Base-by-base conservation (phyloP, 2,329 filamentous ascomycete species). In the Colletotrichum viniferum region DNA sequence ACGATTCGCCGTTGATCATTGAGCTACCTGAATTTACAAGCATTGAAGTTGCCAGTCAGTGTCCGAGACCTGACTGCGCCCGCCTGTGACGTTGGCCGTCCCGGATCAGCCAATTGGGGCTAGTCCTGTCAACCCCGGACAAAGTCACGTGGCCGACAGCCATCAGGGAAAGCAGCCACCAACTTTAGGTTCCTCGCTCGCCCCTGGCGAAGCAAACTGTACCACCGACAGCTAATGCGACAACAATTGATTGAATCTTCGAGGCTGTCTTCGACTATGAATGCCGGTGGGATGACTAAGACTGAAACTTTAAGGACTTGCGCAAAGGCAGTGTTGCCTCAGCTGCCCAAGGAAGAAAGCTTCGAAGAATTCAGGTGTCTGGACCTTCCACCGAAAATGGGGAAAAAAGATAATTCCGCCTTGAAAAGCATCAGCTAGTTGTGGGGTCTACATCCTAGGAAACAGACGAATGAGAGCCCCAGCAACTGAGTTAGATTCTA, bases 11-110 rank as follows among this genome's bases (percentile, higher is more conserved):
- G 36, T 52, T 43, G 34, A 64, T 65, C 32, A 24, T 64, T 52
- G 38, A 60, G 18, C 63, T 58, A 73, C 69, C 68, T 73, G 34
- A 32, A 52, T 14, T 48, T 58, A 73, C 69, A 64, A 69, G 73
- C 69, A 75, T 72, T 58, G 63, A 64, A 73, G 63, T 68, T 73
- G 73, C 43, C 58, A 75, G 34, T 60, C 26, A 73, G 43, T 52
- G 43, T n/a, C 43, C 2, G 43, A 52, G 43, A 52, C 43, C 43
- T 52, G 32, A 60, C 21, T 18, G 36, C 48, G 68, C 56, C 55
- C 56, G 32, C 32, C 63, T 73, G 69, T 75, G 73, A 73, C 73
- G 69, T 75, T 75, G 18, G 73, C n/a, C 64, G 70, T 75, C 58
- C 63, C 63, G 34, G 48, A 60, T 36, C 63, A 64, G 36, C 69